Evolutionary conservation across 2,329 filamentous ascomycete species (phyloP).

Genomic region (Magnaporthiopsis poae): DNA sequence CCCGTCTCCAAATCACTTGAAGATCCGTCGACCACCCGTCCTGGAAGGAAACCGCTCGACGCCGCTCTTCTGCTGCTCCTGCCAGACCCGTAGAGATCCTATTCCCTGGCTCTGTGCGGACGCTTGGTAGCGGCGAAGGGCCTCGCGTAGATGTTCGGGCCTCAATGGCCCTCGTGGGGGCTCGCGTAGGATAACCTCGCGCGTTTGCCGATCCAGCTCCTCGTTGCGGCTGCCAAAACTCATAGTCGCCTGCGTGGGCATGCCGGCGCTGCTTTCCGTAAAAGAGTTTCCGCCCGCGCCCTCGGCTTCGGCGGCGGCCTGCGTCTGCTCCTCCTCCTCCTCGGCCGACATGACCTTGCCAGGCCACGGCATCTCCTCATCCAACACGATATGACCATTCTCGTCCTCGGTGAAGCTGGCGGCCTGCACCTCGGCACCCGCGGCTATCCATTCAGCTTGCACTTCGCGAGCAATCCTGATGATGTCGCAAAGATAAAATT

Average conservation of each 20-base stretch:
- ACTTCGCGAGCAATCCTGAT: slow-evolving; percentile 62
- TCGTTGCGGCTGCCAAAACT: slow-evolving; percentile 1
- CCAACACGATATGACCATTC: slow-evolving; percentile 15
- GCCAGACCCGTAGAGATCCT: slow-evolving; percentile 51
- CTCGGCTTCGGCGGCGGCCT: slow-evolving; percentile 8
- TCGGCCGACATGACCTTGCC: slow-evolving; percentile 16
- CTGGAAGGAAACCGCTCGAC: slow-evolving; percentile 48
- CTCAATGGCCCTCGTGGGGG: slow-evolving; percentile 49
- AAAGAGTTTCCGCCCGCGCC: slow-evolving; percentile 14
- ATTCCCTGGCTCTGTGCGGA: slow-evolving; percentile 53
- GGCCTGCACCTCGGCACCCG: slow-evolving; percentile 46
- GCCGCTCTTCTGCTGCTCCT: slow-evolving; percentile 49
- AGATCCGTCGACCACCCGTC: slow-evolving; percentile 42
- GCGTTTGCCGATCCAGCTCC: slow-evolving; percentile 18
- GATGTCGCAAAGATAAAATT: slow-evolving; percentile 67
- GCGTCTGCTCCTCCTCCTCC: slow-evolving; percentile 15
- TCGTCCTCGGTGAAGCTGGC: slow-evolving; percentile 33
- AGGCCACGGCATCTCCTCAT: slow-evolving; percentile 18
- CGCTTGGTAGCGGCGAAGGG: slow-evolving; percentile 57
- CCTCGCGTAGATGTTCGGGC: slow-evolving; percentile 66
- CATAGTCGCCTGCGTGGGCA: background rate
- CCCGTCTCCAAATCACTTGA: slow-evolving; percentile 29
- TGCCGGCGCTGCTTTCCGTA: background rate
- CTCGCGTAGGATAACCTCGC: slow-evolving; percentile 25
- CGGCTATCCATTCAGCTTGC: slow-evolving; percentile 60